Base-by-base conservation (phyloP, 441 rosid species). In the Erodium trifolium region DNA sequence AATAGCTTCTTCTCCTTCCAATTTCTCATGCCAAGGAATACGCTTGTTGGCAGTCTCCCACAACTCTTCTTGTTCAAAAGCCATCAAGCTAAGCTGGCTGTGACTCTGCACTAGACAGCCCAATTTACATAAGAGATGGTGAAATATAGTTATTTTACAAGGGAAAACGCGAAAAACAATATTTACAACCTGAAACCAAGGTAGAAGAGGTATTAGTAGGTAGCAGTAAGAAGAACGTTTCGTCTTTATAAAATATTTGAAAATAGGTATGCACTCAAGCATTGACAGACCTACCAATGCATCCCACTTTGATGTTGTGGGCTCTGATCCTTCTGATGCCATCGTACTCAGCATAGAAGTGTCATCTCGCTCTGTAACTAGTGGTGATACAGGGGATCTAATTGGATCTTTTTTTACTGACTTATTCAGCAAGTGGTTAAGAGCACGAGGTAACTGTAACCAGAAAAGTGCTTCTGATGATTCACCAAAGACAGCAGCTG, bases 401-500 rank as follows among this genome's bases (percentile, higher is more conserved):
- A 72, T 85, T 34, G 81, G 81, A 69, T 93, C 72, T 83, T 79
- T 90, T 51, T 70, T 84, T 68, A 75, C 79, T 71, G 83, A 78
- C 73, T 84, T 94, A 68, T 84, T 82, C 82, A 86, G 85, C 76
- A 86, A 82, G 81, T 90, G 97, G 70, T 87, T 81, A 51, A 91
- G 83, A 77, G 99, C 97, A 75, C 68, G 88, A 31, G 99, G 94
- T 80, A 94, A 84, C 80, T 90, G 96, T 84, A 94, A 79, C 99
- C 99, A 94, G 84, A 94, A 94, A 73, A 88, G 82, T 74, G 97
- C 92, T 82, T 94, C 97, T 35, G 89, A 78, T 65, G 84, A 83
- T 82, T 94, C 99, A 75, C 97, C 97, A 83, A 88, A 94, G 76
- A 89, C 76, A 69, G 97, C 93, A 77, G 99, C 96, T 14, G 97